Evolutionary conservation across 1,284 basidiomycete species (phyloP), one percentile per base, ranked within the genome.

Genomic region (Apiotrichum montevideense): DNA sequence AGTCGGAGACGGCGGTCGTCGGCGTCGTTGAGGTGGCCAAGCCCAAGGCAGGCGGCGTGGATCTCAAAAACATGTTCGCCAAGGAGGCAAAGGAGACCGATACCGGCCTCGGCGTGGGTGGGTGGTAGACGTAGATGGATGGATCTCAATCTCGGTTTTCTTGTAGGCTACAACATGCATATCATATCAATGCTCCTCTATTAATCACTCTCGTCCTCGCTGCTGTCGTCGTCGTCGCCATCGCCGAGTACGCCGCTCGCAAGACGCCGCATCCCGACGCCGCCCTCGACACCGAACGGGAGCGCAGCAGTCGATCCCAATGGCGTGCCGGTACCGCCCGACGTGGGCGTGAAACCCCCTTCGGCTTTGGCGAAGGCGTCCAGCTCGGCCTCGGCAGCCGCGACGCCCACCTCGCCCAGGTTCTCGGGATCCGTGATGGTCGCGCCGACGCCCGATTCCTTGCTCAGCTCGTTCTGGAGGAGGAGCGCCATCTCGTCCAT

Each of bases 401-500:
- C 57, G 29, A 35, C 46, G 6, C 51, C 56, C 35, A 11, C 29
- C 32, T 41, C 48, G 48, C 42, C 50, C 29, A 52, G 44, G 15
- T 10, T 46, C n/a, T 34, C 50, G 8, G 40, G 40, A n/a, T 49
- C 46, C 2, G 46, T 49, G 40, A 45, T 42, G 5, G 40, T 40
- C 34, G 46, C 50, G 35, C n/a, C 56, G 7, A 45, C 48, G 29
- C 54, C 57, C 41, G 70, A 33, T 40, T 42, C 39, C 85, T 63
- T 62, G 46, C 58, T 64, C 46, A 71, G 55, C 55, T 67, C 66
- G 29, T 64, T 68, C 35, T 62, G 55, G 14, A 72, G 62, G 39
- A 73, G 58, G 40, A 63, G 63, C 3, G 71, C 68, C 70, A 72
- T 71, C 57, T 68, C 65, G 53, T 70, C 72, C 54, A 71, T 71